Percentiles rank a stretch among this genome's conserved stretches.
Conservation (phyloP, 139 green algal genomes). For the Micractinium sp. region DNA sequence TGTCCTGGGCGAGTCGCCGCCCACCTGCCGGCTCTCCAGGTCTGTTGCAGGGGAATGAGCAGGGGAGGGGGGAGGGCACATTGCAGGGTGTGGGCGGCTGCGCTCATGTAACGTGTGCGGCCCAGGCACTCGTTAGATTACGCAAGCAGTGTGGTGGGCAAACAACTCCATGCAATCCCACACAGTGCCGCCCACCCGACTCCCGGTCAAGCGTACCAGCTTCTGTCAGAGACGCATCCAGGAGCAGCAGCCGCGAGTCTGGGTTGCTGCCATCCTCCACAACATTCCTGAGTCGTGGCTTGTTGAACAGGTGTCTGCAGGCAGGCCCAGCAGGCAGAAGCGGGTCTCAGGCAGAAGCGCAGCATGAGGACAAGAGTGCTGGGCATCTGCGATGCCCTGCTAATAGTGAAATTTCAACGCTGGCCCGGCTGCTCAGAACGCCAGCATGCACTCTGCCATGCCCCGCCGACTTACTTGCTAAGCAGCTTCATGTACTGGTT, state of each 20-base stretch:
- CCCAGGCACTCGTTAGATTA: background rate
- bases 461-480: background rate
- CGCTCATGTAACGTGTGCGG: too few species aligned
- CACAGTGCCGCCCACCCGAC: background rate
- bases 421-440: too few species aligned
- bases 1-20: background rate
- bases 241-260: constrained; percentile 71
- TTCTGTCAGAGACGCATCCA: constrained; percentile 53
- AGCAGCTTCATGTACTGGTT: constrained; percentile 67
- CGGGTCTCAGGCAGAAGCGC: background rate
- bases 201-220: constrained; percentile 14
- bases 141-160: too few species aligned
- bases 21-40: background rate
- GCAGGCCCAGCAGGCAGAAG: background rate
- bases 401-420: too few species aligned
- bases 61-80: background rate
- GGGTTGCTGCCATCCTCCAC: constrained; percentile 46
- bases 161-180: background rate
- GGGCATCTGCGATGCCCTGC: too few species aligned
- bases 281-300: constrained; percentile 69
- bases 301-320: constrained; percentile 74
- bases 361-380: background rate
- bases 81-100: background rate
- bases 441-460: background rate
- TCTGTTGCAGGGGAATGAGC: background rate